A percentile compares a stretch with the other conserved stretches of the same genome.
phyloP scores from a whole-genome alignment of 805 yeast genomes.

The Saturnispora mendoncae region DNA sequence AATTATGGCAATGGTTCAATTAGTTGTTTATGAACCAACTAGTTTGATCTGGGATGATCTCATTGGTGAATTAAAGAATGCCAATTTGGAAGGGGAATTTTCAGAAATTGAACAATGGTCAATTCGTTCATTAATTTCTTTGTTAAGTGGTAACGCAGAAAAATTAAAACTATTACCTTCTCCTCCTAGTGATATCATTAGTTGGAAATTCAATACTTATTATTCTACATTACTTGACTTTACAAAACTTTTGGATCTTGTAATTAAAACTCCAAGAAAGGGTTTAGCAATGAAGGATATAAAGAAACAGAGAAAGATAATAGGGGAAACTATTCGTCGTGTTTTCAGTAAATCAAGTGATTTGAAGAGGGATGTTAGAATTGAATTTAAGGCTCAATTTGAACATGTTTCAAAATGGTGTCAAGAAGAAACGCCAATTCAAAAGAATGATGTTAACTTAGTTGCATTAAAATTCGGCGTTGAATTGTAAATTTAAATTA shows the following conservation, averaged over 20 bases:
- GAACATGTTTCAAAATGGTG: constrained; percentile 16
- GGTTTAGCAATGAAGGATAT: neutral
- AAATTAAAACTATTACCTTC: neutral
- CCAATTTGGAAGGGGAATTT: constrained; percentile 16
- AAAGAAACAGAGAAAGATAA: constrained; percentile 2
- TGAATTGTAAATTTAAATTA: constrained; percentile 1
- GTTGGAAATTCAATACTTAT: constrained; percentile 19
- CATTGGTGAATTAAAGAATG: constrained; percentile 10
- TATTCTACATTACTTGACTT: constrained; percentile 20
- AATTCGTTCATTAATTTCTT: constrained; percentile 14
- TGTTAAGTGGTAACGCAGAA: constrained; percentile 9
- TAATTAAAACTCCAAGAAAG: constrained; percentile 5
- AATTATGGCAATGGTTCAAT: constrained; percentile 32
- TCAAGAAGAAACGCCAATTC: constrained; percentile 9
- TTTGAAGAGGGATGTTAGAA: neutral
- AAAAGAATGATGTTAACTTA: constrained; percentile 9
- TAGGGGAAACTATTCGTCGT: neutral
- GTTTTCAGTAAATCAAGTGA: constrained; percentile 1
- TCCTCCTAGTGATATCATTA: constrained; percentile 14
- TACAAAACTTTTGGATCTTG: constrained; percentile 15
- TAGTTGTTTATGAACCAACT: constrained; percentile 30
- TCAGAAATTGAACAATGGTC: constrained; percentile 34
- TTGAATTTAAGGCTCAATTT: constrained; percentile 11
- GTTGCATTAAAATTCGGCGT: constrained; percentile 4
- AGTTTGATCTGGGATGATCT: constrained; percentile 22